Percentiles rank a stretch among this genome's conserved stretches.
Evolutionary conservation across 2,329 filamentous ascomycete species (phyloP).

Genomic region (Zelopaecilomyces penicillatus): DNA sequence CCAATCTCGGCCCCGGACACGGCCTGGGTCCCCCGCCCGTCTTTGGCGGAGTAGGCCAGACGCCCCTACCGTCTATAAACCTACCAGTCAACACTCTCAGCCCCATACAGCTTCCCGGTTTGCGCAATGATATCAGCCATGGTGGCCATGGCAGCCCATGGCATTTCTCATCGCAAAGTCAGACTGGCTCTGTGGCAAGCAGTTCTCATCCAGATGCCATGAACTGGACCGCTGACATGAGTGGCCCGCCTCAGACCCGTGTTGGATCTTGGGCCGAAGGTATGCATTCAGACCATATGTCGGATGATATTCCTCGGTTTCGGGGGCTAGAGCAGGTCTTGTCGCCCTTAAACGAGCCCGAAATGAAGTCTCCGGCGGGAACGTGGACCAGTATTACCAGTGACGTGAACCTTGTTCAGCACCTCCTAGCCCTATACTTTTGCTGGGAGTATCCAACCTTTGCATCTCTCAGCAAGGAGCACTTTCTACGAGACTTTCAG

Average conservation of each 20-base stretch:
- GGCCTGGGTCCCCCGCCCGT: conserved; percentile 15
- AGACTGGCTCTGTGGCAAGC: conserved; percentile 37
- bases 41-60: conserved; percentile 21
- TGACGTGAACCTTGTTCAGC: conserved; percentile 51
- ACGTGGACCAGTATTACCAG: conserved; percentile 55
- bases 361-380: conserved; percentile 32
- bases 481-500: conserved; percentile 59
- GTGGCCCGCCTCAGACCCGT: conserved; percentile 33
- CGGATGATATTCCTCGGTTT: conserved; percentile 26
- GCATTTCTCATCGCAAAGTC: conserved; percentile 39
- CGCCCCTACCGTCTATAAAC: conserved; percentile 22
- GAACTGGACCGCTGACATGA: conserved; percentile 35
- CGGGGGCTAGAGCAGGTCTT: conserved; percentile 40
- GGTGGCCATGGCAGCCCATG: conserved; percentile 41
- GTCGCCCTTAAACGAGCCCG: conserved; percentile 35
- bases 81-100: conserved; percentile 21
- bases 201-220: conserved; percentile 38
- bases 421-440: conserved; percentile 60
- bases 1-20: conserved; percentile 6
- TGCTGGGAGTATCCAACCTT: conserved; percentile 72
- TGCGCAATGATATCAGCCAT: conserved; percentile 32
- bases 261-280: conserved; percentile 44
- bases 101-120: conserved; percentile 19
- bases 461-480: conserved; percentile 61
- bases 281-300: conserved; percentile 25